Evolutionary conservation across 2,329 filamentous ascomycete genomes (phyloP), one percentile per base, ranked within the genome.

Genomic region (Alternaria sp.): DNA sequence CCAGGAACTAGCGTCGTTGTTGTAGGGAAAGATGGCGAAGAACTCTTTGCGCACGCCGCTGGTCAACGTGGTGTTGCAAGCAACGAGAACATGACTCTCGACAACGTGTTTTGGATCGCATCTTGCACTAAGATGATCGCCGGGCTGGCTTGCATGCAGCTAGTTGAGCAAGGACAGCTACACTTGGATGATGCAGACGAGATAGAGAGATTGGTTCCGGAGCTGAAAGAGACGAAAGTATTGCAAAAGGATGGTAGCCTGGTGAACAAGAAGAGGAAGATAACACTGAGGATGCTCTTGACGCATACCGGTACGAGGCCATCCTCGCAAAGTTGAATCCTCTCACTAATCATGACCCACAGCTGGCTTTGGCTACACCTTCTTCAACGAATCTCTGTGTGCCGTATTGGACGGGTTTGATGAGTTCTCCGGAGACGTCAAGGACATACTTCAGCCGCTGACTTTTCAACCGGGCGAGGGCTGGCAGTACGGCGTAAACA

Each of bases 391-490:
- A 9, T 79, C 81, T 47, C 71, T 85, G 2, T 73, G 77, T 21
- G 79, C 83, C 54, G 83, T 78, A 76, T 80, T 79, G 3, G 78
- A 81, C 12, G 88, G 88, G 0, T 72, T 84, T 9, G 86, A 90
- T 58, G 88, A 90, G 70, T 88, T 90, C 70, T 86, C 84, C 0
- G 85, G 85, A 0, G 77, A 85, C 4, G 69, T 84, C 13, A 80
- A 81, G 36, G 88, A 87, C 36, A 79, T 90, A 44, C 69, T 82
- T 45, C 79, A 80, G 66, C 87, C 89, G 1, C 74, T 91, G 9
- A 70, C 89, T 0, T 86, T 87, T 69, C 87, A 91, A 64, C 89
- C 89, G 0, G 88, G 89, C 0, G 83, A 86, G 44, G 79, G 80
- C 0, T 91, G 87, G 86, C 81, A 86, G 59, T 90, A 90, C 57